Base-by-base conservation (phyloP, 306 rosid genomes). In the Dryas alaskensis region DNA sequence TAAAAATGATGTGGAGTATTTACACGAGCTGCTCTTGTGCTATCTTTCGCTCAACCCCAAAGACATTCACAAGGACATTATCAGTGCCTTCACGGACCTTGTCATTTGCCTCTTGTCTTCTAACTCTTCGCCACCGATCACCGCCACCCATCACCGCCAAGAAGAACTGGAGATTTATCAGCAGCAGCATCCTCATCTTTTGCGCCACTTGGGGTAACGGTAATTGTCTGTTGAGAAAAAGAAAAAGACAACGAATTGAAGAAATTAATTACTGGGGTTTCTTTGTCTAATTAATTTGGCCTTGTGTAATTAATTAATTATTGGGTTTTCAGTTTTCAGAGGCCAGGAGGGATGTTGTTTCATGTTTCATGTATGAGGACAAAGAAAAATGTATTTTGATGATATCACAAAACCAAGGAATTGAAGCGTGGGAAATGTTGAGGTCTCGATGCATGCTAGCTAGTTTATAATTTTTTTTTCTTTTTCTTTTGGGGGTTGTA, bases 71-170 rank as follows among this genome's bases (percentile, higher is more conserved):
- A 88, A 84, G 77, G 83, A 84, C 81, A 89, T 94, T 65, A 70
- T 89, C 66, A 90, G 79, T 7, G 98, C 98, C 73, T 94, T 89
- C 88, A 81, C 96, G 8, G 96, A 91, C 78, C 88, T 94, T 16
- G 72, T 91, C 50, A 61, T 85, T 2, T 53, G 79, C 17, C 79
- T 80, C 22, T 74, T 89, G 57, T 81, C 88, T 2, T 81, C 84
- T 60, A 6, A 64, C 80, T 58, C 73, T 31, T 60, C 78, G 47
- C 4, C 54, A 25, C 40, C 81, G 22, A 27, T 60, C n/a, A 66
- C 69, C 74, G 40, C 39, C n/a, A 50, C 87, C 46, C 47, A 43
- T 8, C 51, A n/a, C 67, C 5, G 65, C 8, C 65, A 6, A 8
- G 31, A 64, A 40, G 48, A 6, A 11, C 5, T 0, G 48, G 48